Evolutionary conservation across 805 yeast species (phyloP).

Genomic region (Candida xyloterini): DNA sequence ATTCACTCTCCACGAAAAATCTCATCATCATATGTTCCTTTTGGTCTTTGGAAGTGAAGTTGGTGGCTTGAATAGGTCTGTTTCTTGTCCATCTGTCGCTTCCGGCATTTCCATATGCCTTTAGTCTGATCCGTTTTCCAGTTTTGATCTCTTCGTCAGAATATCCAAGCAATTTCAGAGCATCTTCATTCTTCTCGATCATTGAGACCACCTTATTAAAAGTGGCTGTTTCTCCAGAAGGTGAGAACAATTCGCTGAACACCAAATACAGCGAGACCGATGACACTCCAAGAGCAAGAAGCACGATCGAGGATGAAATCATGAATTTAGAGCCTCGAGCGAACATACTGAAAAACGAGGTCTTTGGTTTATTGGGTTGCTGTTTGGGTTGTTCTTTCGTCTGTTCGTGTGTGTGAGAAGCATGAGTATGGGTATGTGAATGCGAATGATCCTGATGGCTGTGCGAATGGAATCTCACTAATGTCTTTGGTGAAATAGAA

Average conservation of each 20-base stretch:
- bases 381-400: not conserved
- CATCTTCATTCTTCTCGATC: conserved; percentile 63
- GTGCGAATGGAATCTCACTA: conserved; percentile 6
- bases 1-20: conserved; percentile 76
- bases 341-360: conserved; percentile 41
- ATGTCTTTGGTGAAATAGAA: not conserved
- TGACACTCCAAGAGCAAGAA: conserved; percentile 69
- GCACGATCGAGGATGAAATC: conserved; percentile 56
- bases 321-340: conserved; percentile 61
- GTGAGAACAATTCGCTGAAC: conserved; percentile 76
- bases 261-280: conserved; percentile 69
- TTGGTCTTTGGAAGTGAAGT: conserved; percentile 65
- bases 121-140: conserved; percentile 50
- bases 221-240: conserved; percentile 88
- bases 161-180: conserved; percentile 52
- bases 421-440: conserved; percentile 5
- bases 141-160: conserved; percentile 40
- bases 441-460: conserved; percentile 4
- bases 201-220: conserved; percentile 82
- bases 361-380: conserved; percentile 27
- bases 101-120: conserved; percentile 75
- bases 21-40: conserved; percentile 79
- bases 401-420: conserved; percentile 7
- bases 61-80: conserved; percentile 75
- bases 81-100: conserved; percentile 83